These are phyloP conservation scores for Kodamaea suecica DNA, from an alignment of 1,139 yeast species.

Conservation along the genomic window DNA sequence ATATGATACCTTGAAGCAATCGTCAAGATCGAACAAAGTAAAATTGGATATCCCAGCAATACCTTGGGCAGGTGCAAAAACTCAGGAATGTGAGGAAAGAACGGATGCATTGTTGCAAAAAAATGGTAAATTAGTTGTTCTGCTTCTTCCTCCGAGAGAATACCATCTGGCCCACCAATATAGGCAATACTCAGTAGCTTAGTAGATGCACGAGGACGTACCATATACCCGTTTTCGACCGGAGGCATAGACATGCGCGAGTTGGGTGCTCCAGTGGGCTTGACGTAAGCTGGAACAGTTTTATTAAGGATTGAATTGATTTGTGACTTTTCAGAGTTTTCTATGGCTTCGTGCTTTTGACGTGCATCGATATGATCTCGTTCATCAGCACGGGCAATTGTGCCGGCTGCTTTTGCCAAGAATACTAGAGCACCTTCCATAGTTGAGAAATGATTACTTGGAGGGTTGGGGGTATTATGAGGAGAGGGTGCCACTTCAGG, in stretches of 20 bases:
- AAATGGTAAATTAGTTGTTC: conserved; percentile 59
- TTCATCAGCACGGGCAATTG: conserved; percentile 63
- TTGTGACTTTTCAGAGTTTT: conserved; percentile 11
- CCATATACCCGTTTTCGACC: conserved; percentile 43
- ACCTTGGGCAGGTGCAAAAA: conserved; percentile 65
- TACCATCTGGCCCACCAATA: conserved; percentile 55
- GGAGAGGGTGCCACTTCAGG: conserved; percentile 2
- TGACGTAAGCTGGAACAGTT: conserved; percentile 15
- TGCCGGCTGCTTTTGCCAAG: conserved; percentile 73
- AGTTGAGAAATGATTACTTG: conserved; percentile 35
- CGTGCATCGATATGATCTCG: conserved; percentile 67
- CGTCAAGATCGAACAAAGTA: conserved; percentile 76
- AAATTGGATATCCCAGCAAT: conserved; percentile 74
- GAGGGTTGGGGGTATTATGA: conserved; percentile 6
- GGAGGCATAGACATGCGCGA: conserved; percentile 40
- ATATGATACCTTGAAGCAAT: conserved; percentile 74
- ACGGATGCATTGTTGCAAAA: conserved; percentile 81
- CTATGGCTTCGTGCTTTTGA: conserved; percentile 50
- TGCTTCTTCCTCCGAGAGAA: conserved; percentile 68
- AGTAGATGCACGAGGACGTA: conserved; percentile 54
- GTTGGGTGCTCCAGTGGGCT: conserved; percentile 9
- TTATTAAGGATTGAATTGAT: background rate
- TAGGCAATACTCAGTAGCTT: conserved; percentile 60
- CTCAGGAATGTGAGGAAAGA: conserved; percentile 80
- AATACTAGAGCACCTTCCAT: conserved; percentile 68